Percentiles rank a stretch among this genome's conserved stretches.
These are phyloP conservation scores for Hordeum vulgare DNA, from an alignment of 176 grass and related monocot species.

Conservation along the genomic window DNA sequence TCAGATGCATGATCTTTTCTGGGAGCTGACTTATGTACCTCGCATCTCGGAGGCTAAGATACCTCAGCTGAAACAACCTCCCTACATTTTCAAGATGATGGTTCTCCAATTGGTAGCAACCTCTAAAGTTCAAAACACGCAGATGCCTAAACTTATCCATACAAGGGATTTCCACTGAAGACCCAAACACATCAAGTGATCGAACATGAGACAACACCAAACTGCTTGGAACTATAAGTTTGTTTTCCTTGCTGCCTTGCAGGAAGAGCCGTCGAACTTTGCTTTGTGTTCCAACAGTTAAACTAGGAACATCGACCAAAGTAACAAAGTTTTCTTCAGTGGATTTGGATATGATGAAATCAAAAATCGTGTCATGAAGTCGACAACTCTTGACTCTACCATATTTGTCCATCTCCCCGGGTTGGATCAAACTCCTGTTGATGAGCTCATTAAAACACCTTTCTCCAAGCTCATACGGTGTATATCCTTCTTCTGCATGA, in stretches of 20 bases:
- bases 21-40: neutral
- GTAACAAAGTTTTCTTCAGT: neutral
- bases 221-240: neutral
- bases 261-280: neutral
- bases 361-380: too few relatives aligned
- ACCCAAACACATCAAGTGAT: neutral
- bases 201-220: neutral
- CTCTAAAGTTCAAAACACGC: neutral
- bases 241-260: neutral
- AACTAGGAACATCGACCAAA: neutral
- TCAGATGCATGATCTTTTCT: neutral
- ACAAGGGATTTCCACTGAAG: neutral
- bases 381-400: neutral
- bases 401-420: too few relatives aligned
- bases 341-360: too few relatives aligned
- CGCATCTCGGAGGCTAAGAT: neutral
- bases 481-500: too few relatives aligned
- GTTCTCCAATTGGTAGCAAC: neutral
- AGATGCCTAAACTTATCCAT: neutral
- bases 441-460: too few relatives aligned
- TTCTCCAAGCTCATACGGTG: too few relatives aligned
- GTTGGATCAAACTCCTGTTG: too few relatives aligned
- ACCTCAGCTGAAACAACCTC: neutral
- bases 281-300: too few relatives aligned
- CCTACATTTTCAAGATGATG: neutral